Percentiles rank a stretch among this genome's conserved stretches.
phyloP scores from a whole-genome alignment of 345 rosid genomes.

The Carallia pectinifolia region DNA sequence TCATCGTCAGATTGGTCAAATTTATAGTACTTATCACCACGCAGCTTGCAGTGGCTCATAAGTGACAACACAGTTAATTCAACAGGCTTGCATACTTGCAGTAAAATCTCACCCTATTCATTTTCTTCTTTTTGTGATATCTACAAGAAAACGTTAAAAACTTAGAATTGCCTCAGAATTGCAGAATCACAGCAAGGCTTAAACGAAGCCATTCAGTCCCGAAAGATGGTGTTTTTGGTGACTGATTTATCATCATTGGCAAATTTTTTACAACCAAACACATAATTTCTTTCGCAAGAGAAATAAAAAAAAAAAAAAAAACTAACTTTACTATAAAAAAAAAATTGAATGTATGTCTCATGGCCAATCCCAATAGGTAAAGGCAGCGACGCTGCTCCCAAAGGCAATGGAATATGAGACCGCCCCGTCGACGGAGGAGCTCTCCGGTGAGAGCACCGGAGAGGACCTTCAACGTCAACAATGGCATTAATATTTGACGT shows the following conservation, averaged over 20 bases:
- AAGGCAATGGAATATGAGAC: slow-evolving; percentile 41
- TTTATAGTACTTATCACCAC: no score
- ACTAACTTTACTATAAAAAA: no score
- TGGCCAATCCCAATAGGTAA: slow-evolving; percentile 22
- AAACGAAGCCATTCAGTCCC: slow-evolving; percentile 48
- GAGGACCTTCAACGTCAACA: slow-evolving; percentile 31
- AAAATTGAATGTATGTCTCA: slow-evolving; percentile 28
- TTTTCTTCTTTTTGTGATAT: background rate
- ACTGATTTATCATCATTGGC: slow-evolving; percentile 38
- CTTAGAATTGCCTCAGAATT: slow-evolving; percentile 42
- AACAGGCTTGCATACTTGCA: no score
- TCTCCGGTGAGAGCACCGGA: background rate
- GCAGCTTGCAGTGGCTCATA: no score
- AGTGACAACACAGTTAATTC: no score
- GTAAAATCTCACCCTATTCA: no score
- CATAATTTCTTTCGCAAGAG: background rate
- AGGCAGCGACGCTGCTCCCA: slow-evolving; percentile 39
- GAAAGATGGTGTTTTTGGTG: slow-evolving; percentile 44
- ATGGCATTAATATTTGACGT: slow-evolving; percentile 23
- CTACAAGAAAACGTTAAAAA: background rate
- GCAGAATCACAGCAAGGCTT: slow-evolving; percentile 51
- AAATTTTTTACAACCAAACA: background rate
- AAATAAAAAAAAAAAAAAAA: background rate
- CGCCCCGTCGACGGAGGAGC: slow-evolving; percentile 30
- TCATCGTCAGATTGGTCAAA: no score